phyloP scores from a whole-genome alignment of 192 early-diverging fungal genomes.

The Allomyces javanicus region DNA sequence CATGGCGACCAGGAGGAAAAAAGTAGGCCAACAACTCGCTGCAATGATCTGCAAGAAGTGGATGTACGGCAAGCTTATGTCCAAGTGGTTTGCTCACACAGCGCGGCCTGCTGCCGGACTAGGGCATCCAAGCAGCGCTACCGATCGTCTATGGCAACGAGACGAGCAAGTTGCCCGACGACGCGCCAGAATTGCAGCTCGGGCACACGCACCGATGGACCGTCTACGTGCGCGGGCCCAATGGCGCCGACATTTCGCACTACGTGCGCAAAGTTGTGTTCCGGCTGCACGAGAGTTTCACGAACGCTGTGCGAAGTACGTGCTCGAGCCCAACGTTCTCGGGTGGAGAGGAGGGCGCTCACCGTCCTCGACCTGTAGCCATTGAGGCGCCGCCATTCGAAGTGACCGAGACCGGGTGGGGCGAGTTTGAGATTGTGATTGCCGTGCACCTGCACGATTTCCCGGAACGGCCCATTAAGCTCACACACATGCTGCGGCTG shows the following conservation, averaged over 20 bases:
- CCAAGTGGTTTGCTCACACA: too few relatives aligned
- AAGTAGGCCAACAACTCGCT: too few relatives aligned
- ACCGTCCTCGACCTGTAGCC: slow-evolving; percentile 16
- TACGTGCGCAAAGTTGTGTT: slow-evolving; percentile 80
- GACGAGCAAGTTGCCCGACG: slow-evolving; percentile 46
- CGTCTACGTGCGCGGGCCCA: slow-evolving; percentile 61
- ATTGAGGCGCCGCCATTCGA: slow-evolving; percentile 74
- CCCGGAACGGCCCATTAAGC: slow-evolving; percentile 52
- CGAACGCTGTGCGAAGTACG: slow-evolving; percentile 44
- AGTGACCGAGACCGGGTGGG: slow-evolving; percentile 94
- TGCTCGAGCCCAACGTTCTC: neutral
- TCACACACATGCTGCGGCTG: slow-evolving; percentile 79
- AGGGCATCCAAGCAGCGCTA: slow-evolving; percentile 44
- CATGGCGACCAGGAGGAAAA: too few relatives aligned
- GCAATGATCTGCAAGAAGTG: too few relatives aligned
- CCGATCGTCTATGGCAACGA: slow-evolving; percentile 78
- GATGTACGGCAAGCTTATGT: too few relatives aligned
- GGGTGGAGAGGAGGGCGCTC: neutral
- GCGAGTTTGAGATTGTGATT: slow-evolving; percentile 93
- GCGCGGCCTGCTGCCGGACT: too few relatives aligned
- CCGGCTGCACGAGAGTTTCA: slow-evolving; percentile 90
- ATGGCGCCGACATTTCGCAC: slow-evolving; percentile 68
- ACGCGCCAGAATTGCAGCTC: slow-evolving; percentile 35
- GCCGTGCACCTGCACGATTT: slow-evolving; percentile 66
- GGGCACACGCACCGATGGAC: slow-evolving; percentile 95